Evolutionary conservation across 2,329 filamentous ascomycete species (phyloP).

Genomic region (Phialophora chinensis): DNA sequence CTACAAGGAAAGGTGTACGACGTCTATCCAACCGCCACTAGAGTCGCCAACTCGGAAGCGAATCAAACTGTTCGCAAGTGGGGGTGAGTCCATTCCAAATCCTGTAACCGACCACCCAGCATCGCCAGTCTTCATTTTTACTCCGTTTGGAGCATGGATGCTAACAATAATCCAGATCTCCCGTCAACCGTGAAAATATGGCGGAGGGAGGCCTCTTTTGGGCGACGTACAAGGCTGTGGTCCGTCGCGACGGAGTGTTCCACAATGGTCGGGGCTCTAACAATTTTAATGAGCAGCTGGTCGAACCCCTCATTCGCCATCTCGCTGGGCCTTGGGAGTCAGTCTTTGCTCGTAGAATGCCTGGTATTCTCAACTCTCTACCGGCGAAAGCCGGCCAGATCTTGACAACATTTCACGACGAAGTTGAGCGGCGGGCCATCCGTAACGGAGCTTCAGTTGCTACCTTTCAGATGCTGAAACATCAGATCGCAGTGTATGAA

Average conservation of each 20-base stretch:
- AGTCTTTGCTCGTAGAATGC: slow-evolving; percentile 26
- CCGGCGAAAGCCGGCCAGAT: slow-evolving; percentile 38
- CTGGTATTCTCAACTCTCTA: slow-evolving; percentile 37
- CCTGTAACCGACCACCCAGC: background rate
- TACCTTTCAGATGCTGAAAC: slow-evolving; percentile 46
- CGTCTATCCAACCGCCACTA: background rate
- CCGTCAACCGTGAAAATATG: slow-evolving; percentile 45
- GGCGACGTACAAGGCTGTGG: slow-evolving; percentile 63
- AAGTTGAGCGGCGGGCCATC: slow-evolving; percentile 48
- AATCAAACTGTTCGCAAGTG: slow-evolving; percentile 42
- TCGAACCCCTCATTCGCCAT: slow-evolving; percentile 42
- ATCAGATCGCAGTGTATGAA: slow-evolving; percentile 52
- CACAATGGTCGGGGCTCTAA: slow-evolving; percentile 47
- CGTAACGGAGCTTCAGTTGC: slow-evolving; percentile 46
- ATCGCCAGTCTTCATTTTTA: background rate
- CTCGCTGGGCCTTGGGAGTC: slow-evolving; percentile 53
- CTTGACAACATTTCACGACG: slow-evolving; percentile 37
- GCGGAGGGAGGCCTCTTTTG: slow-evolving; percentile 56
- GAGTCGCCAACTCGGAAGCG: background rate
- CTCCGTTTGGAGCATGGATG: background rate
- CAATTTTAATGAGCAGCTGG: slow-evolving; percentile 41
- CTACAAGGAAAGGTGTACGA: slow-evolving; percentile 4
- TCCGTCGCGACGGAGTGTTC: slow-evolving; percentile 58
- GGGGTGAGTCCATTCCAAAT: slow-evolving; percentile 40
- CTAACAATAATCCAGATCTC: slow-evolving; percentile 26